Evolutionary conservation across 192 early-diverging fungal species (phyloP), one percentile per base, ranked within the genome.

Genomic region (Phlyctochytrium planicorne): DNA sequence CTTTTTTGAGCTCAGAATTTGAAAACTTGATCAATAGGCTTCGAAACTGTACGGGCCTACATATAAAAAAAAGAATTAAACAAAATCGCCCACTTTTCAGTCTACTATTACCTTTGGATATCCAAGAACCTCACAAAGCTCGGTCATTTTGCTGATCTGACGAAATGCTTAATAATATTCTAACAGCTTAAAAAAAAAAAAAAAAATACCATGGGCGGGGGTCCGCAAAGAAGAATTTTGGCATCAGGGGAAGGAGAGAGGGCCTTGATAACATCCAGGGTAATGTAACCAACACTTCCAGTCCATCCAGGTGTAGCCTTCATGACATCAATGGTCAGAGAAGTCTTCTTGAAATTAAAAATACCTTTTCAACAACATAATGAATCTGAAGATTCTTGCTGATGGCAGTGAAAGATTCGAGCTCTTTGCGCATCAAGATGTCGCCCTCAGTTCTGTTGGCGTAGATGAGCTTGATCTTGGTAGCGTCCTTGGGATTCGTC

Each of bases 151-250:
- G n/a, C n/a, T n/a, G n/a, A n/a, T n/a, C n/a, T n/a, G n/a, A n/a
- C n/a, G n/a, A n/a, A n/a, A n/a, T n/a, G n/a, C n/a, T n/a, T n/a
- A n/a, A n/a, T n/a, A n/a, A n/a, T n/a, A n/a, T n/a, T n/a, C n/a
- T n/a, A n/a, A n/a, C n/a, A n/a, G n/a, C n/a, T n/a, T n/a, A 17
- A 17, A 32, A 29, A 52, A 68, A 30, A 34, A n/a, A n/a, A 50
- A 2, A 20, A 35, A 40, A 34, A 30, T 56, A 78, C 69, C 78
- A 96, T 94, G 2, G 94, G 94, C 52, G 87, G 89, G 30, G 94
- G 93, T 34, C 95, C 95, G 75, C 95, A 96, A 20, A 97, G 72
- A 32, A 97, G 80, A 40, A 97, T 78, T 84, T 96, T 96, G 78
- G 91, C 81, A 25, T 92, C 89, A 20, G 91, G 91, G 16, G 70